Percentiles rank a stretch among this genome's conserved stretches.
Conservation (phyloP, 2,329 filamentous ascomycete species). For the Chaetomium olivaceum region DNA sequence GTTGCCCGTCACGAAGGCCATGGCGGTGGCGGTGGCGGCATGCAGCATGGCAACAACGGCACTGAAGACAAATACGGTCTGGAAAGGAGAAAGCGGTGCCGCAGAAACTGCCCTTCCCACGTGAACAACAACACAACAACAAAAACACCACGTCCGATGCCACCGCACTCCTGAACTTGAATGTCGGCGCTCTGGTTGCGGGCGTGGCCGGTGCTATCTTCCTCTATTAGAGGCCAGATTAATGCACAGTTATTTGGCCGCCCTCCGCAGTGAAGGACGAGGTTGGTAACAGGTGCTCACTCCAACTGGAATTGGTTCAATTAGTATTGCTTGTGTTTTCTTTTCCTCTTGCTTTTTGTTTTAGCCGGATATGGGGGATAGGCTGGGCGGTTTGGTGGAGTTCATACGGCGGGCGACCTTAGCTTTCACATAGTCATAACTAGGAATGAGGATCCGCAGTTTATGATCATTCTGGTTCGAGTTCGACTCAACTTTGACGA, state of each 20-base stretch:
- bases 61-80: neutral
- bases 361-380: too few species aligned
- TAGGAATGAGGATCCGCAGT: too few species aligned
- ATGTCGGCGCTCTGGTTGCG: neutral
- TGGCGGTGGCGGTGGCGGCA: neutral
- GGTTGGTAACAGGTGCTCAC: too few species aligned
- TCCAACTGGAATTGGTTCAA: too few species aligned
- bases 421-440: too few species aligned
- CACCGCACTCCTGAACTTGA: neutral
- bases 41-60: neutral
- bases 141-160: neutral
- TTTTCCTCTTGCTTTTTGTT: too few species aligned
- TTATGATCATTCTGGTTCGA: too few species aligned
- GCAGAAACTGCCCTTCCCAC: neutral
- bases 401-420: too few species aligned
- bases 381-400: too few species aligned
- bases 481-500: too few species aligned
- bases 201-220: neutral
- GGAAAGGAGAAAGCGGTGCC: neutral
- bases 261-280: too few species aligned
- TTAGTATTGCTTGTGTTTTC: too few species aligned
- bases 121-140: neutral
- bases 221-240: neutral
- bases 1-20: neutral
- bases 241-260: neutral